Evolutionary conservation across 164 flowering plant species (phyloP).

Genomic region (Taxillus chinensis): DNA sequence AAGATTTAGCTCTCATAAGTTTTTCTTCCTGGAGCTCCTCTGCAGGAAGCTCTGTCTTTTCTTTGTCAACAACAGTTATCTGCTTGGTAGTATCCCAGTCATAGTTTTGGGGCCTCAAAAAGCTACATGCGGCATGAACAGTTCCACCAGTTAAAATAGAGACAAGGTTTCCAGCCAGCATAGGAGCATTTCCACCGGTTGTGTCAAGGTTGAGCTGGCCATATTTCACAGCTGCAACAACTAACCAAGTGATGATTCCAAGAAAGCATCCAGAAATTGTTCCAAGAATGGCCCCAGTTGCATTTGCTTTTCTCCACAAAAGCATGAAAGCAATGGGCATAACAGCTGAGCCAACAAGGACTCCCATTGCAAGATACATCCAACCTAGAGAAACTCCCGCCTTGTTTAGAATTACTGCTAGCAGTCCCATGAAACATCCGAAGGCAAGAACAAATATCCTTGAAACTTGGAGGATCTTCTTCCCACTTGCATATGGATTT

Average conservation of each 20-base stretch:
- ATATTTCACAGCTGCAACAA: constrained; percentile 55
- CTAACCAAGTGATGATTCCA: constrained; percentile 70
- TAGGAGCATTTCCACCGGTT: constrained; percentile 89
- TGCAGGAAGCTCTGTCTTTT: constrained; percentile 38
- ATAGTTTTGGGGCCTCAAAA: constrained; percentile 69
- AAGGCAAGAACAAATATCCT: constrained; percentile 57
- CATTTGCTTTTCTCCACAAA: constrained; percentile 83
- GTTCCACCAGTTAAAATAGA: constrained; percentile 75
- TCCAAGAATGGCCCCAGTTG: constrained; percentile 73
- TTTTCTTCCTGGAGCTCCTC: constrained; percentile 72
- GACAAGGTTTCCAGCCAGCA: constrained; percentile 92
- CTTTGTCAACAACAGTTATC: constrained; percentile 79
- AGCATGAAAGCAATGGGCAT: constrained; percentile 91
- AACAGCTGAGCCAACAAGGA: constrained; percentile 81
- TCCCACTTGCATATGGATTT: constrained; percentile 76
- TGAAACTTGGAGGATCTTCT: constrained; percentile 73
- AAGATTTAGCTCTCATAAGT: constrained; percentile 49
- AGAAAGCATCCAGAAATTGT: constrained; percentile 50
- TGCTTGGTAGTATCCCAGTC: constrained; percentile 80
- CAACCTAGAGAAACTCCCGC: constrained; percentile 91
- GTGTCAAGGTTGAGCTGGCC: constrained; percentile 79
- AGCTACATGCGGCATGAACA: constrained; percentile 63
- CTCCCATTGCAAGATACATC: constrained; percentile 98
- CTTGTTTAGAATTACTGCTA: constrained; percentile 80
- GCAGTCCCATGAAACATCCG: constrained; percentile 90